A percentile compares a stretch with the other conserved stretches of the same genome.
phyloP scores from a whole-genome alignment of 1,284 basidiomycete genomes.

The Ceratobasidium sp. region DNA sequence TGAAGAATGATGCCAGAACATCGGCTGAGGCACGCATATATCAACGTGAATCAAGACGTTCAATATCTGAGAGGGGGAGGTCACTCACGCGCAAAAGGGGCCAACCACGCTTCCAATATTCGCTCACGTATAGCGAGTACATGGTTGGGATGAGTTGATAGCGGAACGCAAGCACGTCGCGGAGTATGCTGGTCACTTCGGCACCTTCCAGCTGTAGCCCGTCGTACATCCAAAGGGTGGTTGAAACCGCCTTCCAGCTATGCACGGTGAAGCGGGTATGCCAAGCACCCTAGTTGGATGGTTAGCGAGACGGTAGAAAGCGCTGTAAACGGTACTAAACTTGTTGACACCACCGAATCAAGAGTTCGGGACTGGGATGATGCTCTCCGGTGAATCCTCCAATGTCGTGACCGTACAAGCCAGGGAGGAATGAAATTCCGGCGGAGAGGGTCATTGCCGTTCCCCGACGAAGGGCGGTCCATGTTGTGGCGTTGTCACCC shows the following conservation, averaged over 20 bases:
- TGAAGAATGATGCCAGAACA: conserved; percentile 41
- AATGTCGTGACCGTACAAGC: conserved; percentile 41
- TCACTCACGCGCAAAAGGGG: conserved; percentile 27
- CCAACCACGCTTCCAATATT: conserved; percentile 43
- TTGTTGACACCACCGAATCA: conserved; percentile 42
- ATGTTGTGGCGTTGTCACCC: conserved; percentile 41
- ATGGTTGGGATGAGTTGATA: conserved; percentile 39
- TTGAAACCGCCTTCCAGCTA: conserved; percentile 42
- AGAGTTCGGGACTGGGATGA: conserved; percentile 41
- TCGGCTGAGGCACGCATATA: conserved; percentile 16
- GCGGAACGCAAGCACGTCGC: conserved; percentile 31
- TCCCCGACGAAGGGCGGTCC: conserved; percentile 35
- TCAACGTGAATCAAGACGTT: neutral
- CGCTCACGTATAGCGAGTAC: conserved; percentile 42
- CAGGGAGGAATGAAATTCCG: conserved; percentile 40
- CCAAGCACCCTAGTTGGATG: conserved; percentile 33
- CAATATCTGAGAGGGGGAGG: neutral
- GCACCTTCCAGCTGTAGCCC: conserved; percentile 19
- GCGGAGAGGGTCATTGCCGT: conserved; percentile 43
- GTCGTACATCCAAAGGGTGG: conserved; percentile 44
- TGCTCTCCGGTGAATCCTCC: conserved; percentile 36
- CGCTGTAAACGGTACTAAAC: neutral
- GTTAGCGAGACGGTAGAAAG: neutral
- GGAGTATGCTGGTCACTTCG: conserved; percentile 27
- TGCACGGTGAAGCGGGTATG: conserved; percentile 43